Percentiles rank a stretch among this genome's conserved stretches.
phyloP scores from a whole-genome alignment of 2,329 filamentous ascomycete species.

The Xylaria sp. region DNA sequence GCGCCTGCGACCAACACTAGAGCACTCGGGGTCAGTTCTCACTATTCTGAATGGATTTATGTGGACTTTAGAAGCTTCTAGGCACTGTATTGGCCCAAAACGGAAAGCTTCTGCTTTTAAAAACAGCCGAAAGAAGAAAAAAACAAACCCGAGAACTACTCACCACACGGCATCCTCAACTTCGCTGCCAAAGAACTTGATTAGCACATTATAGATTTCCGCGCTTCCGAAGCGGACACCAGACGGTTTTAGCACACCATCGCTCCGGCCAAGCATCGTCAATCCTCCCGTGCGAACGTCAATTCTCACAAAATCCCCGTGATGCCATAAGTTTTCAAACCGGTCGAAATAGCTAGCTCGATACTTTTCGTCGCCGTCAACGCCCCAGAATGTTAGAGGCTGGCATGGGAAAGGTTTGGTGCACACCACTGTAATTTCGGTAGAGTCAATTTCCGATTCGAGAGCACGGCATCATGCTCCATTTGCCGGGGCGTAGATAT shows the following conservation, averaged over 20 bases:
- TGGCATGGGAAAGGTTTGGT: constrained; percentile 88
- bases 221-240: constrained; percentile 93
- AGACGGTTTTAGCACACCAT: constrained; percentile 91
- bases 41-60: too few relatives aligned
- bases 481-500: not conserved
- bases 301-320: constrained; percentile 87
- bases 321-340: constrained; percentile 86
- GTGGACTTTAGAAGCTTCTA: too few relatives aligned
- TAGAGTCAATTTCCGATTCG: constrained; percentile 2
- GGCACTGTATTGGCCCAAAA: too few relatives aligned
- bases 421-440: constrained; percentile 71
- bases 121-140: too few relatives aligned
- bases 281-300: constrained; percentile 78
- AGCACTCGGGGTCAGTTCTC: too few relatives aligned
- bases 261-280: constrained; percentile 90
- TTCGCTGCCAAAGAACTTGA: constrained; percentile 81
- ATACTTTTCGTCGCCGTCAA: constrained; percentile 79
- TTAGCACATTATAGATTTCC: constrained; percentile 95
- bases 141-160: too few relatives aligned
- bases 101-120: too few relatives aligned
- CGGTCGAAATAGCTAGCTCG: constrained; percentile 86
- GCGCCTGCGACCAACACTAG: constrained; percentile 79
- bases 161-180: constrained; percentile 91
- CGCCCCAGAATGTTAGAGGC: constrained; percentile 88
- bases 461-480: not conserved